Evolutionary conservation across 495 filamentous ascomycete genomes (phyloP).

Genomic region (Penicillium pulvis): DNA sequence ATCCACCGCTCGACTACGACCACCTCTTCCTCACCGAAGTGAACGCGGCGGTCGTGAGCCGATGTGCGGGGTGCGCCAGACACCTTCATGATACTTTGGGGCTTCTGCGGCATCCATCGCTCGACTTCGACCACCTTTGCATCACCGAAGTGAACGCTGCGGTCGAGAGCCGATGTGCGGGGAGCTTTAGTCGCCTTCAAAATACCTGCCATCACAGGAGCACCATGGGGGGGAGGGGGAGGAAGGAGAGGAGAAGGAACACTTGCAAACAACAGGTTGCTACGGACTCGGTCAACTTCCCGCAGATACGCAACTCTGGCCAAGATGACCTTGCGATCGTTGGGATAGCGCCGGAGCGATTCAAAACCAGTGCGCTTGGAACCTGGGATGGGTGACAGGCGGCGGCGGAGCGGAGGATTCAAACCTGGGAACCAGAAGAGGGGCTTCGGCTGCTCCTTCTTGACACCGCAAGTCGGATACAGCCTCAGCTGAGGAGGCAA

Average conservation of each 20-base stretch:
- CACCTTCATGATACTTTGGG: not conserved
- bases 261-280: no score
- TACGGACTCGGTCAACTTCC: not conserved
- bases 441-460: not conserved
- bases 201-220: not conserved
- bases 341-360: not conserved
- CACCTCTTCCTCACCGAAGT: not conserved
- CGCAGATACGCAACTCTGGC: not conserved
- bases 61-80: not conserved
- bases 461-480: not conserved
- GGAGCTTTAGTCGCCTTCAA: not conserved
- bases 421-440: not conserved
- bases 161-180: not conserved
- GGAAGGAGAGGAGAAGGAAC: not conserved
- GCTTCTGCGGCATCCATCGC: not conserved
- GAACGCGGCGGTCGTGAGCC: not conserved
- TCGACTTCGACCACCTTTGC: not conserved
- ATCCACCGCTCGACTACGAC: not conserved
- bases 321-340: not conserved
- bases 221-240: not conserved
- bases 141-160: not conserved
- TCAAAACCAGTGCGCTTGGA: not conserved
- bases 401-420: not conserved
- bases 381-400: not conserved
- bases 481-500: not conserved